Evolutionary conservation across 495 filamentous ascomycete genomes (phyloP), one percentile per base, ranked within the genome.

Genomic region (Talaromyces proteolyticus): DNA sequence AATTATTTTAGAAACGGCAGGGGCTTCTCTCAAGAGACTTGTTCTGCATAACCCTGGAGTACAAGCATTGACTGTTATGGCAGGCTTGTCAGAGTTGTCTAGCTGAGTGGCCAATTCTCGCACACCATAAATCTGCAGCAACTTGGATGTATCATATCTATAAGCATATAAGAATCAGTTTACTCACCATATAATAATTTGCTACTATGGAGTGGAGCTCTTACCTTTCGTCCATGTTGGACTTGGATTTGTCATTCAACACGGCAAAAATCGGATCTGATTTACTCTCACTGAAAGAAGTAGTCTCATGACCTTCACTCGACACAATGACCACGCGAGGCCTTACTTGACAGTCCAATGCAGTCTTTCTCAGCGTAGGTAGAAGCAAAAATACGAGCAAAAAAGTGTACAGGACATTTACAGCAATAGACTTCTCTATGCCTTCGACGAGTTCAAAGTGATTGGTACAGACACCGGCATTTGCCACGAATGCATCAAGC

Each of bases 401-500:
- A 34, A 34, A 34, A 14, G 29, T 34, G 1, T 8, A 34, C 29
- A 34, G 8, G 14, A 34, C 29, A 14, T 34, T 34, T 8, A 34
- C 29, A 2, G 14, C 8, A 34, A 34, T 10, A 10, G 29, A 34
- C 29, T 34, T 34, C 14, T 34, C 29, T 14, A 34, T 34, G 29
- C 29, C 29, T 34, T 2, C 29, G 2, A 14, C 14, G 8, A 34
- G 29, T 34, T 34, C 29, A 34, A 34, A 34, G 29, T 8, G 8
- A 10, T 34, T 14, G 14, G 29, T 34, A 8, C 8, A 1, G 2
- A 87, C 70, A 5, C 76, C 84, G n/a, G 84, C 81, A 58, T 85
- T 88, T 66, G 87, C 86, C 62, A 87, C 78, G 16, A 87, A 56
- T n/a, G 85, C 76, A 60, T 87, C 80, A 39, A 88, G 74, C 20